Evolutionary conservation across 805 yeast genomes (phyloP), one percentile per base, ranked within the genome.

Genomic region (Yamadazyma ubonensis): DNA sequence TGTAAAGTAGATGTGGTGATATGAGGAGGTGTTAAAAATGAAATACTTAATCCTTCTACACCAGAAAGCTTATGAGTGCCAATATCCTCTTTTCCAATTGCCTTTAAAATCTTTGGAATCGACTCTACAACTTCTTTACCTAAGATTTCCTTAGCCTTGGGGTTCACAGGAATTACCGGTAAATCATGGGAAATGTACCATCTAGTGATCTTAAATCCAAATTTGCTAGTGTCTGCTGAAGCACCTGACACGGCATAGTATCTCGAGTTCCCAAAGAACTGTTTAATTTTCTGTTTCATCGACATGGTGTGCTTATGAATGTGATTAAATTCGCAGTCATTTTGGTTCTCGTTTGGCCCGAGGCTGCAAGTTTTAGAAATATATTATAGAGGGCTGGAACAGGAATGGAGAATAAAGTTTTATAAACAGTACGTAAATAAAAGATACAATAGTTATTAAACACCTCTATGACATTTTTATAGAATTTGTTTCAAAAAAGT

Each of bases 1-100:
- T 54, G 49, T 22, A 70, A 54, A 0, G 71, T 67, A 2, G 45
- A 35, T 2, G 46, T 46, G 1, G 88, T 76, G 3, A 81, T 73
- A 0, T 55, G 53, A 1, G 95, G 93, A 2, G 95, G 90, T 0
- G 95, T 86, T 38, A 86, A 78, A 29, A 87, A 81, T 21, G 87
- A 79, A 6, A 83, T 58, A 44, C 83, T 76, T 18, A 77, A 53
- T 8, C 78, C 78, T 43, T 75, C 79, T 9, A 33, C 54, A 3
- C 31, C 31, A 2, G 59, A 42, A 7, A 62, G 47, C n/a, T 54
- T 44, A 39, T 68, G 58, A 8, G 38, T 36, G 7, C 50, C 57
- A 6, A 62, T 37, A 21, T 58, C 53, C 16, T 43, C 33, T 5
- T 52, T 39, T 4, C 37, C 33, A 5, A 62, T 42, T 4, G 58